A percentile compares a stretch with the other conserved stretches of the same genome.
phyloP scores from a whole-genome alignment of 1,284 basidiomycete species.

The Mrakiaceae sp. region DNA sequence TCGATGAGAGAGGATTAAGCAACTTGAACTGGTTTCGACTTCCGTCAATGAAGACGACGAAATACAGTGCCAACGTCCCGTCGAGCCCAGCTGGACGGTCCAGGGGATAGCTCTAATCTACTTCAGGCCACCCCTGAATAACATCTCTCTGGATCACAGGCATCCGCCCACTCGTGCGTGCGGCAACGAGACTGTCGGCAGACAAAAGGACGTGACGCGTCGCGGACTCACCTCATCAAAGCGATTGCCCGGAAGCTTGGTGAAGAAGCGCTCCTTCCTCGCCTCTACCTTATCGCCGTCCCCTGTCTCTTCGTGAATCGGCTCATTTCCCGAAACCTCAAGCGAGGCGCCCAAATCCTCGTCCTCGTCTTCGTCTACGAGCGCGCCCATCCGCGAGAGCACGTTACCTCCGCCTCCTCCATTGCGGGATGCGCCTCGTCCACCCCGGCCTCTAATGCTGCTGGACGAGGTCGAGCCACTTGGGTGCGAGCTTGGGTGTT shows the following conservation, averaged over 20 bases:
- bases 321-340: slow-evolving; percentile 19
- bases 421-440: background rate
- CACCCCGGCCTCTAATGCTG: background rate
- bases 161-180: no score
- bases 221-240: slow-evolving; percentile 30
- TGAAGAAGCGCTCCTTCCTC: slow-evolving; percentile 32
- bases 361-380: slow-evolving; percentile 12
- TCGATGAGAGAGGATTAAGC: background rate
- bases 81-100: background rate
- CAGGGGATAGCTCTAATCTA: background rate
- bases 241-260: slow-evolving; percentile 30
- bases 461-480: no score
- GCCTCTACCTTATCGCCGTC: slow-evolving; percentile 24
- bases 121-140: no score
- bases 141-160: no score
- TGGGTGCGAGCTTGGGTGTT: no score
- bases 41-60: background rate
- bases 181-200: background rate
- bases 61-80: no score
- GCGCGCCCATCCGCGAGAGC: slow-evolving; percentile 5
- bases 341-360: background rate
- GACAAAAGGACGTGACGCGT: background rate
- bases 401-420: slow-evolving; percentile 2
- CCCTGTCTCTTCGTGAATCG: slow-evolving; percentile 24
- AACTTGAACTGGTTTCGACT: background rate